Evolutionary conservation across 2,329 filamentous ascomycete genomes (phyloP).

Genomic region (Emydomyces testavorans): DNA sequence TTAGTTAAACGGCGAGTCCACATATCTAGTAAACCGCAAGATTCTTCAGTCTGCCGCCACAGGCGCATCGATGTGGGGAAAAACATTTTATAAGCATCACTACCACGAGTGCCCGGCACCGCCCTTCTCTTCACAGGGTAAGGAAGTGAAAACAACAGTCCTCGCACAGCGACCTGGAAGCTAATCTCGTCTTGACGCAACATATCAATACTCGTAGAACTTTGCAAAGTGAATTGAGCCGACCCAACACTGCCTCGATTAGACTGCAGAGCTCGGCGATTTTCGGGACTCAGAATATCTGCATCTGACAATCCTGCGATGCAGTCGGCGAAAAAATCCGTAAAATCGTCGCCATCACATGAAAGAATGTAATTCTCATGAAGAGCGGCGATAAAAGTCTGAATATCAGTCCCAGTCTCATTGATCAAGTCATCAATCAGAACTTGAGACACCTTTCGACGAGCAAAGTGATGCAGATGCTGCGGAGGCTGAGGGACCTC

Average conservation of each 20-base stretch:
- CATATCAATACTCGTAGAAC: slow-evolving; percentile 53
- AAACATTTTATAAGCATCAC: slow-evolving; percentile 76
- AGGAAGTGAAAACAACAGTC: slow-evolving; percentile 73
- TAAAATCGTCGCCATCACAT: slow-evolving; percentile 54
- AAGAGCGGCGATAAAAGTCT: slow-evolving; percentile 77
- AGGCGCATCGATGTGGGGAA: slow-evolving; percentile 76
- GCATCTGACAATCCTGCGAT: slow-evolving; percentile 77
- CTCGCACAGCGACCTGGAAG: slow-evolving; percentile 81
- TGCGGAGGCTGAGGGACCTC: slow-evolving; percentile 46
- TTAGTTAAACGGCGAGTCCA: slow-evolving; percentile 31
- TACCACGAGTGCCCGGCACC: slow-evolving; percentile 27
- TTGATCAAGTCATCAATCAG: slow-evolving; percentile 68
- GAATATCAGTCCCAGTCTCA: slow-evolving; percentile 82
- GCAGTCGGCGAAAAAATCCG: slow-evolving; percentile 73
- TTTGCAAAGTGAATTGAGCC: slow-evolving; percentile 36
- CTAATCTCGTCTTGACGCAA: slow-evolving; percentile 87
- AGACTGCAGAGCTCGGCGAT: slow-evolving; percentile 26
- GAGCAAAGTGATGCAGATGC: slow-evolving; percentile 47
- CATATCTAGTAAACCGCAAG: slow-evolving; percentile 52
- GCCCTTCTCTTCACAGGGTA: slow-evolving; percentile 61
- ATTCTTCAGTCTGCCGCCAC: slow-evolving; percentile 73
- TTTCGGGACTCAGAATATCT: slow-evolving; percentile 69
- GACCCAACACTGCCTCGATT: slow-evolving; percentile 40
- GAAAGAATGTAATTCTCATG: slow-evolving; percentile 91
- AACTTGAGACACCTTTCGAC: slow-evolving; percentile 54